Evolutionary conservation across 1,284 basidiomycete genomes (phyloP).

Genomic region (Cutaneotrichosporon curvatum): DNA sequence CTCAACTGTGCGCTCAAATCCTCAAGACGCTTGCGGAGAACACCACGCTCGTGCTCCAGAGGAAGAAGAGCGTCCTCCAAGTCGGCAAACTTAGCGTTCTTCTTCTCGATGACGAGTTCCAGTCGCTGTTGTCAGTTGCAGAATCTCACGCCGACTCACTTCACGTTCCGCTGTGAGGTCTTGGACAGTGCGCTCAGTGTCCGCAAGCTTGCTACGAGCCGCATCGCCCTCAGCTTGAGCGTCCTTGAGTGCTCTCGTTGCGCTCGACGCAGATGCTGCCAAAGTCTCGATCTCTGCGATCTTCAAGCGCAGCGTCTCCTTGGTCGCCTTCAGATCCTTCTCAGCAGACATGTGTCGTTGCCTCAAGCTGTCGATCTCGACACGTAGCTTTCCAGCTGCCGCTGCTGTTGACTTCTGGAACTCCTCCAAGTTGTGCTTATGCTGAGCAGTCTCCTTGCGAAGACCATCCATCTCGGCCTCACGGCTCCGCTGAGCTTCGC

Average conservation of each 20-base stretch:
- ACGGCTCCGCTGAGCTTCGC: conserved; percentile 77
- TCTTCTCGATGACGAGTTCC: conserved; percentile 42
- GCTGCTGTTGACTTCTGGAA: conserved; percentile 21
- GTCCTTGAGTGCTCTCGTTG: conserved; percentile 63
- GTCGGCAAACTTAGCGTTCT: conserved; percentile 69
- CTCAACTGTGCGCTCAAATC: conserved; percentile 52
- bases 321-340: conserved; percentile 52
- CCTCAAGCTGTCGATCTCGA: conserved; percentile 45
- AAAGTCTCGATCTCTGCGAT: conserved; percentile 51
- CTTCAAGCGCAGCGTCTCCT: conserved; percentile 53
- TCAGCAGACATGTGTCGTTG: conserved; percentile 51
- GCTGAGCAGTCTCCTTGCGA: conserved; percentile 53
- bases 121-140: conserved; percentile 55
- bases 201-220: conserved; percentile 63
- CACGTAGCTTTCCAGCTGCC: conserved; percentile 41
- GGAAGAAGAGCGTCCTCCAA: conserved; percentile 81
- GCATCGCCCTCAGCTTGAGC: conserved; percentile 58
- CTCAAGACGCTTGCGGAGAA: conserved; percentile 64
- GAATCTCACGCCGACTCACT: not conserved
- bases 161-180: conserved; percentile 43
- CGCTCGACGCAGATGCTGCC: conserved; percentile 54
- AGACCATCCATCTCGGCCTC: conserved; percentile 73
- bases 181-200: conserved; percentile 61
- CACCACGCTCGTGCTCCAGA: conserved; percentile 71
- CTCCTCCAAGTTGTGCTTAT: conserved; percentile 34